Evolutionary conservation across 2,329 filamentous ascomycete genomes (phyloP), one percentile per base, ranked within the genome.

Genomic region (Colletotrichum noveboracense): DNA sequence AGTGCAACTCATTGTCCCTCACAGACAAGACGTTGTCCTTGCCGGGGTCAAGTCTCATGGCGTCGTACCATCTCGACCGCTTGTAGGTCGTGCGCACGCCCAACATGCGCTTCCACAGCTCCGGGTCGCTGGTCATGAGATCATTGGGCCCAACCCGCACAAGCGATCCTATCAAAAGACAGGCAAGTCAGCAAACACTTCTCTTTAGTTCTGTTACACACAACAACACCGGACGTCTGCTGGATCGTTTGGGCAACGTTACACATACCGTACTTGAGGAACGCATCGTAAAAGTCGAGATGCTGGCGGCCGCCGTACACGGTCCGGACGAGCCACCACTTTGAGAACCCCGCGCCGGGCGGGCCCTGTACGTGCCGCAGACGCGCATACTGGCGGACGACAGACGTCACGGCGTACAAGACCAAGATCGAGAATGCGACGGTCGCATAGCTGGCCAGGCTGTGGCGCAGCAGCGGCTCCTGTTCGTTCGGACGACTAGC

Each of bases 1-100:
- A 81, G 80, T 88, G 89, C 62, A 83, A 81, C 16, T 80, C 84
- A 55, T 89, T 88, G 71, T 91, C 84, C 56, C 87, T 84, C 48
- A 86, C 83, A 1, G 88, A 89, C 43, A 91, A 86, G 7, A 92
- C 85, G 74, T 89, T 91, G 76, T 91, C 88, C 30, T 86, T 83
- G n/a, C 88, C 85, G 0, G 89, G 88, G 73, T 92, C 87, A 75
- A 93, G 85, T 16, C 87, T 85, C 71, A 88, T 84, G 6, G 85
- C 87, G 72, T 86, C 82, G 78, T 90, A 91, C 84, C 88, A 90
- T 2, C 77, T 77, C 0, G 83, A 83, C 2, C 85, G 83, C 3
- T 77, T 80, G 73, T 87, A 88, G 7, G 76, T 71, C 30, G 83
- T 84, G 14, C 85, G 82, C 4, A 84, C 85, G 1, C 79, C 80